These are phyloP conservation scores for Phyllosticta citribraziliensis DNA, from an alignment of 2,329 filamentous ascomycete species.

Conservation along the genomic window DNA sequence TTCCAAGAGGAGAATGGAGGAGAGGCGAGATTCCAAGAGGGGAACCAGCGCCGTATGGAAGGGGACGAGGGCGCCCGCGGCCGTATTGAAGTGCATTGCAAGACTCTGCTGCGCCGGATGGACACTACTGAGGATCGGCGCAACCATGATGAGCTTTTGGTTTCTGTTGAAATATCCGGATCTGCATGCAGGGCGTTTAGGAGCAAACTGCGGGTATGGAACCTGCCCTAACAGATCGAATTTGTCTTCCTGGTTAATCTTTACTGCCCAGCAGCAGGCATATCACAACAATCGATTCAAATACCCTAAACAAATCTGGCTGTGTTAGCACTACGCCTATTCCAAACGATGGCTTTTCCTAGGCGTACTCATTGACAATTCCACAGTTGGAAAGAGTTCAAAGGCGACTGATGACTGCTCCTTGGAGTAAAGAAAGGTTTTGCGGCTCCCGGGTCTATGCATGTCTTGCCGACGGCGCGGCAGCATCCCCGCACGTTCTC, in stretches of 20 bases:
- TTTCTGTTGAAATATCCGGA: neutral
- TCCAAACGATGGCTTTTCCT: too few species aligned
- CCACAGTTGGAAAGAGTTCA: too few species aligned
- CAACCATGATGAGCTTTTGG: neutral
- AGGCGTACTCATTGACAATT: too few species aligned
- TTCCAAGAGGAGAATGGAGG: slow-evolving; percentile 54
- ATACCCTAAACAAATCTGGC: neutral
- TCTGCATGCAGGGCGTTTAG: neutral
- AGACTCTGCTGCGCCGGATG: neutral
- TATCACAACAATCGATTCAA: neutral
- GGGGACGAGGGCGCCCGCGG: slow-evolving; percentile 2
- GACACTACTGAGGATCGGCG: neutral
- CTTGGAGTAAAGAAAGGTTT: too few species aligned
- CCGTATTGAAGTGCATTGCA: neutral
- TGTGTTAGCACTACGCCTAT: too few species aligned
- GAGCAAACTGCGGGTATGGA: neutral
- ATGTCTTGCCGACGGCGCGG: neutral
- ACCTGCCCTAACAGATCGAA: neutral
- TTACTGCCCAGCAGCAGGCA: neutral
- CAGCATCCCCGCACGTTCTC: neutral
- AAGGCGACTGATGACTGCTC: too few species aligned
- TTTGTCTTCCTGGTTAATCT: neutral
- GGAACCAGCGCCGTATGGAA: slow-evolving; percentile 5
- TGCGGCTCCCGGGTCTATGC: neutral
- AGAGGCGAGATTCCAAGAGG: slow-evolving; percentile 54